Percentiles rank a stretch among this genome's conserved stretches.
Evolutionary conservation across 2,329 filamentous ascomycete species (phyloP).

Genomic region (Paradendryphiella salina): DNA sequence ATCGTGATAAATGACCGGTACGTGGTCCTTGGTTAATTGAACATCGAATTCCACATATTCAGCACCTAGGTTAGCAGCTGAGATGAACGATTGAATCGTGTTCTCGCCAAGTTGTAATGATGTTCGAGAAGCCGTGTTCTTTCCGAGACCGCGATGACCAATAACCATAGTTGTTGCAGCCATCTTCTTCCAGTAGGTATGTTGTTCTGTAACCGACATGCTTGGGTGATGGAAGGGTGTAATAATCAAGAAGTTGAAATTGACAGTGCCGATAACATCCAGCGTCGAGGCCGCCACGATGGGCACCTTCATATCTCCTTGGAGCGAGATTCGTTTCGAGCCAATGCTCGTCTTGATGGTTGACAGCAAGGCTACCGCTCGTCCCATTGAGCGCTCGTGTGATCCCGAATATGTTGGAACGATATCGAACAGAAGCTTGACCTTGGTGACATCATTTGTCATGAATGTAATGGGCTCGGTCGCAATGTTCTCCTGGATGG

Average conservation of each 20-base stretch:
- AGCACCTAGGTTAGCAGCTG: constrained; percentile 87
- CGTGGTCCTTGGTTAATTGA: constrained; percentile 96
- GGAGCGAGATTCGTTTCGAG: constrained; percentile 83
- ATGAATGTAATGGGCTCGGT: constrained; percentile 94
- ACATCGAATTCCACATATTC: constrained; percentile 80
- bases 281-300: constrained; percentile 80
- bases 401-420: constrained; percentile 90
- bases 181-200: constrained; percentile 96
- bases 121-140: constrained; percentile 80
- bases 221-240: constrained; percentile 93
- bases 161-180: constrained; percentile 85
- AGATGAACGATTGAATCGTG: constrained; percentile 92
- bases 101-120: constrained; percentile 96
- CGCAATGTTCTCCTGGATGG: constrained; percentile 88
- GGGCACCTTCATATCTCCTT: constrained; percentile 89
- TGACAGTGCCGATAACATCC: constrained; percentile 90
- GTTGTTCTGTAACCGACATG: constrained; percentile 85
- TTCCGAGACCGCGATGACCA: constrained; percentile 74
- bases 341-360: constrained; percentile 82
- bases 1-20: constrained; percentile 98
- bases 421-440: constrained; percentile 91
- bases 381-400: constrained; percentile 79
- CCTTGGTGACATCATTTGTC: constrained; percentile 73
- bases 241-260: constrained; percentile 95
- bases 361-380: constrained; percentile 84